Conservation (phyloP, 2,329 filamentous ascomycete genomes). For the Ophiocordyceps unilateralis region DNA sequence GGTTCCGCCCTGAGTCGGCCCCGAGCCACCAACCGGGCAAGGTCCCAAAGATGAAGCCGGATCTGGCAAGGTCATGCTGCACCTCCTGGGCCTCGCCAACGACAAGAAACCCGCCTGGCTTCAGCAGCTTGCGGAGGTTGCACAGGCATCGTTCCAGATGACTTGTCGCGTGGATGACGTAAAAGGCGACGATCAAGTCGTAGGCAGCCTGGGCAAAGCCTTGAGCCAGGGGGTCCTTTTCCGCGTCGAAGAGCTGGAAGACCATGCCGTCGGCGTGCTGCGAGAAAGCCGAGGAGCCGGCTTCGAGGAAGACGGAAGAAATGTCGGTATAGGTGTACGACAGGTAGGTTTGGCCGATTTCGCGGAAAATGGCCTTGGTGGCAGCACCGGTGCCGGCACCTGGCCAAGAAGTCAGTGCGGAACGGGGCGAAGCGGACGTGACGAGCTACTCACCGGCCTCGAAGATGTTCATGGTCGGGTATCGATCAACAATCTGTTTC, state of each 20-base stretch:
- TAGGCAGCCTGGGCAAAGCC: slow-evolving; percentile 12
- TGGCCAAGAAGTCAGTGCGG: too few relatives aligned
- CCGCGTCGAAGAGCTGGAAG: slow-evolving; percentile 8
- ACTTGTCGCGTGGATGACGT: slow-evolving; percentile 6
- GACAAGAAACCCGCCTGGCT: slow-evolving; percentile 27
- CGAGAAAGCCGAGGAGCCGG: slow-evolving; percentile 12
- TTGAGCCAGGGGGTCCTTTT: slow-evolving; percentile 9
- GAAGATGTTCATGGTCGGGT: slow-evolving; percentile 22
- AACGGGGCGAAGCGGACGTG: too few relatives aligned
- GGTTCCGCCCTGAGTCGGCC: slow-evolving; percentile 6
- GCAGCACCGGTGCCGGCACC: slow-evolving; percentile 26
- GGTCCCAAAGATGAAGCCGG: slow-evolving; percentile 1
- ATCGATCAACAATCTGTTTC: slow-evolving; percentile 15
- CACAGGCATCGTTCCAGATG: slow-evolving; percentile 7
- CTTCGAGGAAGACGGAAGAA: slow-evolving; percentile 19
- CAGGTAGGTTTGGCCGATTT: slow-evolving; percentile 11
- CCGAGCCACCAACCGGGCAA: slow-evolving; percentile 14
- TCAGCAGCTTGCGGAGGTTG: slow-evolving; percentile 19
- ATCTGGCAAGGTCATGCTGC: not conserved
- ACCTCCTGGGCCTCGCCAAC: slow-evolving; percentile 19
- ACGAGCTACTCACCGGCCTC: slow-evolving; percentile 9
- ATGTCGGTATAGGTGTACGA: slow-evolving; percentile 27
- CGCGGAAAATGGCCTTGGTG: slow-evolving; percentile 17
- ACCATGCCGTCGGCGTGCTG: slow-evolving; percentile 3
- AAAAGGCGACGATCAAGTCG: slow-evolving; percentile 19